Conservation (phyloP, 352 stramenopile species). For the Phytophthora pluvialis region DNA sequence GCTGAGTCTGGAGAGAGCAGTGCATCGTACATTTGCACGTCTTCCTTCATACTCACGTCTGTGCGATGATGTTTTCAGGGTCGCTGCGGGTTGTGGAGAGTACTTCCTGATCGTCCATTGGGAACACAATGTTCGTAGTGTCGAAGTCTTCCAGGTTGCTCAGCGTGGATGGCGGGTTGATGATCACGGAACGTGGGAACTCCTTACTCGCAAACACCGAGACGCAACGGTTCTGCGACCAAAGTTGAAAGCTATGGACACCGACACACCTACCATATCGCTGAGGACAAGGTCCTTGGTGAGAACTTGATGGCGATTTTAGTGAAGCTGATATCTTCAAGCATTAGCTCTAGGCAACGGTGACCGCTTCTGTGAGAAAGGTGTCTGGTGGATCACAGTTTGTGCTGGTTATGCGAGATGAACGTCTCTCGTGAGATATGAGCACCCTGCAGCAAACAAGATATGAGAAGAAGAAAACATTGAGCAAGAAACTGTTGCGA, state of each 20-base stretch:
- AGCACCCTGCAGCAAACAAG: slow-evolving; percentile 45
- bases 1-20: slow-evolving; percentile 41
- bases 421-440: slow-evolving; percentile 74
- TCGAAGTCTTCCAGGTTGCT: slow-evolving; percentile 71
- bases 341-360: slow-evolving; percentile 19
- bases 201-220: slow-evolving; percentile 67
- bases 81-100: slow-evolving; percentile 55
- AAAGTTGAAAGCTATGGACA: slow-evolving; percentile 76
- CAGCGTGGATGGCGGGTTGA: slow-evolving; percentile 44
- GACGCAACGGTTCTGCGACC: slow-evolving; percentile 70
- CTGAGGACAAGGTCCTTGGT: slow-evolving; percentile 81
- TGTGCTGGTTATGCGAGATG: slow-evolving; percentile 62
- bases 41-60: slow-evolving; percentile 57
- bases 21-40: slow-evolving; percentile 59
- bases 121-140: slow-evolving; percentile 32
- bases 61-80: slow-evolving; percentile 57
- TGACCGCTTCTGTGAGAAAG: slow-evolving; percentile 61
- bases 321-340: slow-evolving; percentile 84
- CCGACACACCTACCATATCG: slow-evolving; percentile 61
- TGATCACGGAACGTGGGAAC: slow-evolving; percentile 68
- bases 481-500: neutral
- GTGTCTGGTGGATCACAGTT: slow-evolving; percentile 69
- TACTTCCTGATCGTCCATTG: slow-evolving; percentile 46
- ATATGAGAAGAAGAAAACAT: neutral
- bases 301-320: slow-evolving; percentile 88